These are phyloP conservation scores for Colletotrichum liaoningense DNA, from an alignment of 2,329 filamentous ascomycete species.

Conservation along the genomic window DNA sequence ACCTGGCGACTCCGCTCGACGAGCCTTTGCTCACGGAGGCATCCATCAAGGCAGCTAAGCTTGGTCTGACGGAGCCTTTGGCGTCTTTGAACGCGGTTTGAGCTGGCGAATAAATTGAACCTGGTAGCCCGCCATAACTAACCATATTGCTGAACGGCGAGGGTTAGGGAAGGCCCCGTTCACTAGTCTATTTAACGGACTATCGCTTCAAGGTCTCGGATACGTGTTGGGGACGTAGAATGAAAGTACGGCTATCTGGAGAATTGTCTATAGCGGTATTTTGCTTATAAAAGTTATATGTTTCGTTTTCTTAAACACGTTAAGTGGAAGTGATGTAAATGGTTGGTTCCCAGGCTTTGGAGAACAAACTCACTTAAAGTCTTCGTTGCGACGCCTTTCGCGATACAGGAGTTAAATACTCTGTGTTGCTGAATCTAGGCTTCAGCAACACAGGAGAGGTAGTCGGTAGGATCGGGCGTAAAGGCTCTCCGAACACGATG, in stretches of 20 bases:
- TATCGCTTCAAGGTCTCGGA: neutral
- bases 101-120: neutral
- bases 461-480: too few species aligned
- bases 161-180: neutral
- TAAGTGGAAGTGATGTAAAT: too few species aligned
- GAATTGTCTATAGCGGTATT: neutral
- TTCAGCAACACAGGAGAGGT: too few species aligned
- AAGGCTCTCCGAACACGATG: too few species aligned
- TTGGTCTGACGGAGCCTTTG: neutral
- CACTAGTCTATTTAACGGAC: neutral
- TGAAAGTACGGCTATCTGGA: neutral
- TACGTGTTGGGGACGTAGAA: neutral
- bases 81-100: neutral
- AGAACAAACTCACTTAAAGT: too few species aligned
- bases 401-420: too few species aligned
- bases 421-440: too few species aligned
- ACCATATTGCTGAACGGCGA: neutral
- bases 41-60: neutral
- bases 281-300: neutral
- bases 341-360: too few species aligned
- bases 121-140: too few species aligned
- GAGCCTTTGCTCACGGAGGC: neutral
- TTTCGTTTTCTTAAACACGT: neutral
- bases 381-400: too few species aligned
- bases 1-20: neutral